These are phyloP conservation scores for Salix purpurea DNA, from an alignment of 345 rosid species.

Conservation along the genomic window DNA sequence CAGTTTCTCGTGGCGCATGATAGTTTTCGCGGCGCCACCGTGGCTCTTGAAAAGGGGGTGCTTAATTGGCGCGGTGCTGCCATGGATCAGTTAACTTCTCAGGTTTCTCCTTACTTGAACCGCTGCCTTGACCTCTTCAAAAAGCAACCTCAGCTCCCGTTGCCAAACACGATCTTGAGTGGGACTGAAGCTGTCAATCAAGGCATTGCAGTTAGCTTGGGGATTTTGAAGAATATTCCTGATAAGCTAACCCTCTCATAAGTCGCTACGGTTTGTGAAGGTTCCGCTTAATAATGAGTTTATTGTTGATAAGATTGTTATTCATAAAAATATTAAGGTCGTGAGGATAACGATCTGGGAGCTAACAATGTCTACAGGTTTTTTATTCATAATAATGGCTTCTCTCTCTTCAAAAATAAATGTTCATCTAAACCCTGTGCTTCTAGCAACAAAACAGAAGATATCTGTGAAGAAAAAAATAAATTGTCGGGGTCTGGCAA, in stretches of 20 bases:
- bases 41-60: neutral
- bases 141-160: neutral
- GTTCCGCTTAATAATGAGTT: no score
- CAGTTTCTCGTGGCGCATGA: neutral
- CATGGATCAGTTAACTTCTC: neutral
- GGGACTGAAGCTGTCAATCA: constrained; percentile 2
- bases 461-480: neutral
- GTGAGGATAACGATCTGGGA: no score
- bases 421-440: neutral
- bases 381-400: no score
- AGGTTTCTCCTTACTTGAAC: neutral
- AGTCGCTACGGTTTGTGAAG: no score
- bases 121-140: constrained; percentile 4
- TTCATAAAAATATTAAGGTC: no score
- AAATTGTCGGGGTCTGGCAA: neutral
- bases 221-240: constrained; percentile 6
- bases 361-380: no score
- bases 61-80: neutral
- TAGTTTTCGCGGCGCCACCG: neutral
- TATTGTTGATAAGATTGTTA: no score
- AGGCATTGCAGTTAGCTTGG: constrained; percentile 5
- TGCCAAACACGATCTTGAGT: constrained; percentile 6
- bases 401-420: no score
- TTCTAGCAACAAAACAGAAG: neutral
- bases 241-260: no score